phyloP scores from a whole-genome alignment of 192 early-diverging fungal genomes.

The Gamsiella multidivaricata region DNA sequence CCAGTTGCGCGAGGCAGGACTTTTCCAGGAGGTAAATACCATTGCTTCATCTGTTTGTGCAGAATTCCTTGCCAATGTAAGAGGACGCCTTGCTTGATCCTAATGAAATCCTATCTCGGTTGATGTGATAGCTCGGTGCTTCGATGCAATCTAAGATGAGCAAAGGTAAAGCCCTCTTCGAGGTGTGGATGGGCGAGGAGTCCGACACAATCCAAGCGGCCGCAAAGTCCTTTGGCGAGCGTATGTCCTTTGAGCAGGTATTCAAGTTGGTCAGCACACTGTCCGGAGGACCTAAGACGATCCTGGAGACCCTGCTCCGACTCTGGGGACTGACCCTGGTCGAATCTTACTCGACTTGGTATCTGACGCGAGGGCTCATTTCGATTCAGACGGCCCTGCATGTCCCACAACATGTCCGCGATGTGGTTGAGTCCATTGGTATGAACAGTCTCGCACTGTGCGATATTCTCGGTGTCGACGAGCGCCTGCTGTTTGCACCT shows the following conservation, averaged over 20 bases:
- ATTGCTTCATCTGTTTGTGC: no score
- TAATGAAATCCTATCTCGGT: no score
- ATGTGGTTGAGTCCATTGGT: constrained; percentile 61
- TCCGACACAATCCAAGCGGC: constrained; percentile 73
- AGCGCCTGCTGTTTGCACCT: constrained; percentile 69
- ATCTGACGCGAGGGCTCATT: constrained; percentile 58
- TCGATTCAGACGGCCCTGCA: constrained; percentile 48
- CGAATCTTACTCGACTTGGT: constrained; percentile 64
- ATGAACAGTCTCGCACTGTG: constrained; percentile 62
- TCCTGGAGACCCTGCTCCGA: constrained; percentile 53
- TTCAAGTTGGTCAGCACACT: constrained; percentile 30
- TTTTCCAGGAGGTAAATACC: constrained; percentile 57
- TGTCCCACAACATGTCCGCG: constrained; percentile 52
- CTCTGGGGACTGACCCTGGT: constrained; percentile 62
- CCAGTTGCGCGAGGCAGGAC: constrained; percentile 48
- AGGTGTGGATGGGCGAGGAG: constrained; percentile 81
- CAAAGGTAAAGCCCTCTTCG: constrained; percentile 63
- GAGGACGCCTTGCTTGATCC: background rate
- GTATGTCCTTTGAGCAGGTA: constrained; percentile 69
- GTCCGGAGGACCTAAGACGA: constrained; percentile 3
- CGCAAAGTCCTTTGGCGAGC: constrained; percentile 71
- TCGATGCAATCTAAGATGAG: constrained; percentile 60
- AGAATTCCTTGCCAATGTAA: no score
- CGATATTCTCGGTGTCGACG: constrained; percentile 67
- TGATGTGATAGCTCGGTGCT: constrained; percentile 56